phyloP scores from a whole-genome alignment of 805 yeast species.

The Ogataea glucozyma region DNA sequence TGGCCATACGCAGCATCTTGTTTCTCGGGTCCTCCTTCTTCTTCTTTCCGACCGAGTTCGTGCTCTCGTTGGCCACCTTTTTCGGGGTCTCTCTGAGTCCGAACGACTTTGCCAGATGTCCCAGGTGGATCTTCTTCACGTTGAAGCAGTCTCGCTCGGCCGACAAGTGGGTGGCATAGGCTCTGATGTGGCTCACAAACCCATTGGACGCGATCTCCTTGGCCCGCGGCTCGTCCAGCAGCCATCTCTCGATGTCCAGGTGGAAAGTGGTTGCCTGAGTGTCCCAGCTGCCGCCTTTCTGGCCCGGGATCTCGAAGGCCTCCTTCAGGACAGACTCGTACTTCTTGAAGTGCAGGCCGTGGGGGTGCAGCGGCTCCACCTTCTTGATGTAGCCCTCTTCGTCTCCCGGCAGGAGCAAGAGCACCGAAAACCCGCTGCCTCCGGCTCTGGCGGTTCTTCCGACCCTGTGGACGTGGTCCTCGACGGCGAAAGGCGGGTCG shows the following conservation, averaged over 20 bases:
- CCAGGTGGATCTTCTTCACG: conserved; percentile 81
- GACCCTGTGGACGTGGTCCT: conserved; percentile 93
- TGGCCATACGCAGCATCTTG: conserved; percentile 76
- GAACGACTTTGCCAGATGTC: conserved; percentile 94
- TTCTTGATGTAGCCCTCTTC: conserved; percentile 82
- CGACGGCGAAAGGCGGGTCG: conserved; percentile 93
- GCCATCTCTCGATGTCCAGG: conserved; percentile 83
- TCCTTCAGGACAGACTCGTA: conserved; percentile 45
- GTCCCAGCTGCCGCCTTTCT: conserved; percentile 65
- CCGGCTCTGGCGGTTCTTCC: conserved; percentile 99
- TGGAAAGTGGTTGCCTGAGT: conserved; percentile 97
- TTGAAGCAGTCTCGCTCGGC: conserved; percentile 79
- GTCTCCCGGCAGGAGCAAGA: conserved; percentile 83
- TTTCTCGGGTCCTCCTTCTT: conserved; percentile 68
- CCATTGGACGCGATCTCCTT: conserved; percentile 75
- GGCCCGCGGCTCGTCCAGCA: conserved; percentile 63
- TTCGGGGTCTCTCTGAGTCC: conserved; percentile 95
- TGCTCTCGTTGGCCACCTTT: conserved; percentile 54
- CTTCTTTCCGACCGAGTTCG: conserved; percentile 39
- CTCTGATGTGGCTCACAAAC: conserved; percentile 86
- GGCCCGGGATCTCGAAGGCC: conserved; percentile 27
- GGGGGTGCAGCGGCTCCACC: conserved; percentile 56
- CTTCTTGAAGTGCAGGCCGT: conserved; percentile 43
- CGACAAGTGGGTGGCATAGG: conserved; percentile 91
- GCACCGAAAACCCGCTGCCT: conserved; percentile 68